phyloP scores from a whole-genome alignment of 2,329 filamentous ascomycete genomes.

The Alternaria solani region DNA sequence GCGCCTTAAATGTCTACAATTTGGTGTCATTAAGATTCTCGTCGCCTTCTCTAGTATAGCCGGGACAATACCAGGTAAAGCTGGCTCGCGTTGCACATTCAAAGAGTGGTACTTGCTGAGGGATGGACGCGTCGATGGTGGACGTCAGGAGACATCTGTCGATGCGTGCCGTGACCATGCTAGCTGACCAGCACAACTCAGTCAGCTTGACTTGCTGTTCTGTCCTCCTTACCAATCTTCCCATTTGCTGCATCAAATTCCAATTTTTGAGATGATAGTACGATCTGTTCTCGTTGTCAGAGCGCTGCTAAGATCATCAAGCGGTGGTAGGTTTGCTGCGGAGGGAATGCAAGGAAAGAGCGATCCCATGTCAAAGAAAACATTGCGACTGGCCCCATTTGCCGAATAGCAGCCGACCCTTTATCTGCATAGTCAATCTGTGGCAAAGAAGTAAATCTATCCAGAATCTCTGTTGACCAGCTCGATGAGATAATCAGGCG shows the following conservation, averaged over 20 bases:
- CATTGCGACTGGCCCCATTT: too few relatives aligned
- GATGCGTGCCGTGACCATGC: not conserved
- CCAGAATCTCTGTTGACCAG: too few relatives aligned
- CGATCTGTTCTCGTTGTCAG: not conserved
- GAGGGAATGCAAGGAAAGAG: not conserved
- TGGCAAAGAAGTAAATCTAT: too few relatives aligned
- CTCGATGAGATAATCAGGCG: too few relatives aligned
- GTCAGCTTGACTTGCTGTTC: not conserved
- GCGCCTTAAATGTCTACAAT: not conserved
- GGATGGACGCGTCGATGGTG: not conserved
- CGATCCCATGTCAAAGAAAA: not conserved
- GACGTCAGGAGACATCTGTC: not conserved
- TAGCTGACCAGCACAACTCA: not conserved
- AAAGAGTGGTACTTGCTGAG: not conserved
- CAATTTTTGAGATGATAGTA: not conserved
- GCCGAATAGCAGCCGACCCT: too few relatives aligned
- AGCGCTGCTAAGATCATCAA: not conserved
- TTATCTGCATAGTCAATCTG: too few relatives aligned
- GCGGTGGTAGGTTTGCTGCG: not conserved
- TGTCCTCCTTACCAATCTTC: not conserved
- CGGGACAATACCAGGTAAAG: not conserved
- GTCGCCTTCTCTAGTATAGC: rapidly evolving
- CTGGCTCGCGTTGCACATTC: not conserved
- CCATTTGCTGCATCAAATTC: not conserved
- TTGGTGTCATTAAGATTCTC: not conserved